These are phyloP conservation scores for Scutellaria barbata DNA, from an alignment of 257 asterid species.

Conservation along the genomic window DNA sequence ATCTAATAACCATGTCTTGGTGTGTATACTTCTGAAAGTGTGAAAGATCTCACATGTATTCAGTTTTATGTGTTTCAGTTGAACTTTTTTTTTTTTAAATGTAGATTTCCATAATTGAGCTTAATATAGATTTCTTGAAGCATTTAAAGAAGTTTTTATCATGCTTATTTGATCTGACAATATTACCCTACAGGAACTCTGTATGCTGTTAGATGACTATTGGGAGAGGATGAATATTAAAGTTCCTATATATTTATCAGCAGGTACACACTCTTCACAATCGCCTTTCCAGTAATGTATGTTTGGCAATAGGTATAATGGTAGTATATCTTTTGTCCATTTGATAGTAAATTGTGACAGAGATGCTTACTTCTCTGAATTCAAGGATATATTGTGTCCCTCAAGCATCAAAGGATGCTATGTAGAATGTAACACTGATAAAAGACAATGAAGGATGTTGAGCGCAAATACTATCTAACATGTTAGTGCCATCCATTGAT, in stretches of 20 bases:
- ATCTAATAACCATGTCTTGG: background rate
- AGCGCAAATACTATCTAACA: too few species aligned
- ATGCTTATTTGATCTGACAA: constrained; percentile 31
- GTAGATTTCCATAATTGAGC: background rate
- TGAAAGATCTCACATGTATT: background rate
- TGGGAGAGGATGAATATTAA: constrained; percentile 91
- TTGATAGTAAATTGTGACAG: background rate
- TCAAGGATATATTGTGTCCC: too few species aligned
- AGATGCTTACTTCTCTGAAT: too few species aligned
- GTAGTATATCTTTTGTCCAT: constrained; percentile 16
- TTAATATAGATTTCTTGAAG: constrained; percentile 4
- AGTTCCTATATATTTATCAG: constrained; percentile 88
- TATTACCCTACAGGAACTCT: constrained; percentile 71
- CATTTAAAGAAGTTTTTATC: background rate
- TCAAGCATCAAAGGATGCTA: too few species aligned
- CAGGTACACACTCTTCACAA: constrained; percentile 54
- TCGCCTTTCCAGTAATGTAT: constrained; percentile 24
- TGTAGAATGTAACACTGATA: too few species aligned
- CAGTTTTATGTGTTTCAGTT: constrained; percentile 9
- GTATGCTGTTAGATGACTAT: constrained; percentile 89
- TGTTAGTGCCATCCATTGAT: too few species aligned
- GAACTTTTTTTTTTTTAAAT: background rate
- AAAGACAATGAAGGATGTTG: too few species aligned
- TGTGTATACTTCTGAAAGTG: background rate
- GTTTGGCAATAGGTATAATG: background rate